phyloP scores from a whole-genome alignment of 2,329 filamentous ascomycete species.

The Colletotrichum theobromicola region DNA sequence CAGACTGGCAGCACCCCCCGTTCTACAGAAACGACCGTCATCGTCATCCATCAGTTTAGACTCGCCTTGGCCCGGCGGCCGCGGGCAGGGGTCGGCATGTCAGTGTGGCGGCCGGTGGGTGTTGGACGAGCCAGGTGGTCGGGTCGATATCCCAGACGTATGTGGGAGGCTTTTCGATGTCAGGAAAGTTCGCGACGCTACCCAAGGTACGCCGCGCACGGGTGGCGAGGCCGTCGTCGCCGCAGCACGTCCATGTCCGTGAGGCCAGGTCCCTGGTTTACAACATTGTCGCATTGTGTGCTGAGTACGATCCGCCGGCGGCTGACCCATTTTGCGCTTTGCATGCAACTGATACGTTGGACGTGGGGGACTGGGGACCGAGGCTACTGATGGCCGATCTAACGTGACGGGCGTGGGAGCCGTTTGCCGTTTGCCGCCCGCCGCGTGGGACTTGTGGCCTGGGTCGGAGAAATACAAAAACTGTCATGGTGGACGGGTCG shows the following conservation, averaged over 20 bases:
- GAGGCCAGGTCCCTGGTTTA: constrained; percentile 1
- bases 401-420: constrained; percentile 11
- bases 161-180: neutral
- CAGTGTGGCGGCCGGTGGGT: neutral
- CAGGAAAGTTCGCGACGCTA: constrained; percentile 2
- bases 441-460: neutral
- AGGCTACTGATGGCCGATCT: neutral
- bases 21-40: neutral
- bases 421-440: neutral
- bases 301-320: neutral
- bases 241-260: neutral
- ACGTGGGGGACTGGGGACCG: neutral
- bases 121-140: constrained; percentile 11
- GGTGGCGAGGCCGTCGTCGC: constrained; percentile 4
- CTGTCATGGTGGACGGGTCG: neutral
- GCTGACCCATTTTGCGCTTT: constrained; percentile 8
- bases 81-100: constrained; percentile 8
- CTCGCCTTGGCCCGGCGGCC: neutral
- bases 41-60: constrained; percentile 9
- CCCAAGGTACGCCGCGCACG: neutral
- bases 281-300: neutral
- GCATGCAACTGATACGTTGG: constrained; percentile 13
- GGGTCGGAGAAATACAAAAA: neutral
- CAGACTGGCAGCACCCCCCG: neutral
- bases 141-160: constrained; percentile 6